Base-by-base conservation (phyloP, 208 protist genomes). In the Crithidia thermophila region DNA sequence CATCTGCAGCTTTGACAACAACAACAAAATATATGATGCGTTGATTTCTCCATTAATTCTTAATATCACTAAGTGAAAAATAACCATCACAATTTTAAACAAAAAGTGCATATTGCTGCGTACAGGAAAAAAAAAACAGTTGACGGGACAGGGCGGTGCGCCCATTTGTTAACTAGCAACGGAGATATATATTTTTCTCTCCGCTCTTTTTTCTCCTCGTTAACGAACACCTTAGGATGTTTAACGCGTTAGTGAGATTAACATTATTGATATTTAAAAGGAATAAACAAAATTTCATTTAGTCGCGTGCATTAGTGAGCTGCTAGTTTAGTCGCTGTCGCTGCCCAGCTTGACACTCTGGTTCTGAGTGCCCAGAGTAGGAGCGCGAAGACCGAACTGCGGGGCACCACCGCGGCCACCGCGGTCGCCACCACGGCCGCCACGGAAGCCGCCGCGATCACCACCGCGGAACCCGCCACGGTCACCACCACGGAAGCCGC, bases 301-400 rank as follows among this genome's bases (percentile, higher is more conserved):
- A 5, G 11, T n/a, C 43, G 10, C 20, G 43, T n/a, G n/a, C 16
- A 53, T 11, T 18, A 16, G 21, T 16, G 18, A 18, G 10, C 18
- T 23, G 6, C 20, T 13, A 14, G 0, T n/a, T 70, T 85, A 85
- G 33, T 87, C 83, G 63, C 84, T 83, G 55, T 95, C 89, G 59
- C 86, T 93, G 61, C 84, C 85, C 49, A 92, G 82, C 72, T 88
- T 92, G 14, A 77, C 75, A 64, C 72, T 92, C 55, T 81, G 77
- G 45, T 82, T 80, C 49, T 49, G 62, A 18, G 71, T 75, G 59
- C 79, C 76, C 18, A 95, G 76, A 25, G 75, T 65, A 23, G 86
- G 79, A 5, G 82, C 46, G 39, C 80, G 62, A 58, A 66, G 68
- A 39, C 89, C 89, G 50, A 93, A 89, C 72, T 75, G 74, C 51